Evolutionary conservation across 768 basidiomycete species (phyloP).

Genomic region (Termitomyces sp.): DNA sequence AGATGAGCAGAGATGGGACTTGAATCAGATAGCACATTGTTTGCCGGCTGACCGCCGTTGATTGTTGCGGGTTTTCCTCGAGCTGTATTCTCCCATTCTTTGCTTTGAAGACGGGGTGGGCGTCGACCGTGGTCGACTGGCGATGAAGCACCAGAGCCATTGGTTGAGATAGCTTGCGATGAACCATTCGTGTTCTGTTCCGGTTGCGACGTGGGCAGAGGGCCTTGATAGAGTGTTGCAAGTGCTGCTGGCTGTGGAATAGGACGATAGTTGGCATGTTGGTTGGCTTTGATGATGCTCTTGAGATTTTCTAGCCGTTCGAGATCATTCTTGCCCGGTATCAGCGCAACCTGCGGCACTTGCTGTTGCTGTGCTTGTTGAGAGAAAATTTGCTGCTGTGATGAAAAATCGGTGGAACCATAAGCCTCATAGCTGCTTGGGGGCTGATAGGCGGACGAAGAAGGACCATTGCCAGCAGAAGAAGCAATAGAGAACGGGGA

Average conservation of each 20-base stretch:
- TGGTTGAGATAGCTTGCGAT: constrained; percentile 29
- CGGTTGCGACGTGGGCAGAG: constrained; percentile 23
- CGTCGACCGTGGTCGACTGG: constrained; percentile 19
- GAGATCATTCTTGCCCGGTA: constrained; percentile 58
- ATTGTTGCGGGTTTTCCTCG: constrained; percentile 17
- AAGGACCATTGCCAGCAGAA: constrained; percentile 20
- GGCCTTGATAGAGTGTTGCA: constrained; percentile 59
- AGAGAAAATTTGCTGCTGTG: neutral
- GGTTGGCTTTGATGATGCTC: constrained; percentile 60
- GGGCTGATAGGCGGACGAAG: constrained; percentile 27
- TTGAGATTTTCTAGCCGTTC: constrained; percentile 75
- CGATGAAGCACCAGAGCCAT: constrained; percentile 16
- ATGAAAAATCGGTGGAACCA: constrained; percentile 21
- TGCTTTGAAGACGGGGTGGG: constrained; percentile 22
- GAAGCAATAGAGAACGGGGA: constrained; percentile 33
- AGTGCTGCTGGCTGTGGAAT: constrained; percentile 61
- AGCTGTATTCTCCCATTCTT: constrained; percentile 21
- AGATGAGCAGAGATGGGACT: constrained; percentile 5
- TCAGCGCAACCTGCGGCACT: constrained; percentile 6
- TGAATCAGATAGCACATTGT: constrained; percentile 28
- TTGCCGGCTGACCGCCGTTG: constrained; percentile 18
- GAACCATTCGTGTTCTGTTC: constrained; percentile 20
- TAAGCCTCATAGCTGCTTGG: constrained; percentile 31
- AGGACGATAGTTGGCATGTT: constrained; percentile 69
- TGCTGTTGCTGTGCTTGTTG: constrained; percentile 16